Conservation (phyloP, 1,139 yeast species). For the Yamadazyma taylorii region DNA sequence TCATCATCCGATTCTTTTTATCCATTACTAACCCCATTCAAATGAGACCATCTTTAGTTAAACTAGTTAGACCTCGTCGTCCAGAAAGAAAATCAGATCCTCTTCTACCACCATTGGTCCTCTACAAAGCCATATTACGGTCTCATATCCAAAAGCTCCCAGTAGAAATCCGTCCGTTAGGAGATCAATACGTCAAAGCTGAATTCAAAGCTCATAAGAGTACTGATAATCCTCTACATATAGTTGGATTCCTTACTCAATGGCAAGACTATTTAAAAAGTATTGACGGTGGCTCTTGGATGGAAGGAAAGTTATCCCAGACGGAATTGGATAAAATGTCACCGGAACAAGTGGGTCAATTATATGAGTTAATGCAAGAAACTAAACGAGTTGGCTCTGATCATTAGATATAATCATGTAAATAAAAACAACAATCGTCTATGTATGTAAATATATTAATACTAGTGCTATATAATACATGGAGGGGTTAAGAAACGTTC, state of each 20-base stretch:
- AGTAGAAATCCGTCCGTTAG: conserved; percentile 67
- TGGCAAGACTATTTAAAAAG: conserved; percentile 89
- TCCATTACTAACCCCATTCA: neutral
- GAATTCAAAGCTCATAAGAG: conserved; percentile 87
- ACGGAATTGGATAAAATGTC: conserved; percentile 77
- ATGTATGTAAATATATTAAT: too few relatives aligned
- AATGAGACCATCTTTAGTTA: conserved; percentile 53
- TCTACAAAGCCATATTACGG: conserved; percentile 75
- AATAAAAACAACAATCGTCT: neutral
- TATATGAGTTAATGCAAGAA: conserved; percentile 49
- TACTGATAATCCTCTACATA: conserved; percentile 86
- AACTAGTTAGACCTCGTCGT: conserved; percentile 57
- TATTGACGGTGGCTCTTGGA: conserved; percentile 79
- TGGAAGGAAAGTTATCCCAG: conserved; percentile 62
- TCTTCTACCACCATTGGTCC: conserved; percentile 74
- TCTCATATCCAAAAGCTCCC: conserved; percentile 73
- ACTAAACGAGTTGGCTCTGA: conserved; percentile 44
- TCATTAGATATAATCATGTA: neutral
- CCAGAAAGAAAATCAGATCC: conserved; percentile 56
- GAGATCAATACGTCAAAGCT: conserved; percentile 85
- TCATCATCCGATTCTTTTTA: too few relatives aligned
- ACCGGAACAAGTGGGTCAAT: conserved; percentile 89
- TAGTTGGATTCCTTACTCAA: conserved; percentile 86
- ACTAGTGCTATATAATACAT: too few relatives aligned
- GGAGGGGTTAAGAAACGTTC: too few relatives aligned